These are phyloP conservation scores for Cantharellus cinnabarinus DNA, from an alignment of 768 basidiomycete genomes.

Conservation along the genomic window DNA sequence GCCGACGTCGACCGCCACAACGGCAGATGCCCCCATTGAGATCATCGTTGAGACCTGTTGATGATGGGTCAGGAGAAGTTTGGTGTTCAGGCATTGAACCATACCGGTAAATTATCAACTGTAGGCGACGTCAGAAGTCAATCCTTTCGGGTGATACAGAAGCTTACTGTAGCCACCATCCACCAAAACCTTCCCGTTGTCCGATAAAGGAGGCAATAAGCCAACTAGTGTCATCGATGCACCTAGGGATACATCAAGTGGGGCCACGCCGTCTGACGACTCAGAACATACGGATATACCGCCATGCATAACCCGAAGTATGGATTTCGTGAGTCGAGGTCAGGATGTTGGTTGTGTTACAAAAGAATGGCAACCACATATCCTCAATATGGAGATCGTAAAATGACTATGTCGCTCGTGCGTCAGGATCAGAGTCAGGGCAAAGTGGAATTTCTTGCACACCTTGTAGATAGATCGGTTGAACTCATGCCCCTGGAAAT, in stretches of 20 bases:
- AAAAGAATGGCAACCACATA: conserved; percentile 98
- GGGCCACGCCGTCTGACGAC: neutral
- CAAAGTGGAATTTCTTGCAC: conserved; percentile 1
- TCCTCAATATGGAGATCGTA: conserved; percentile 90
- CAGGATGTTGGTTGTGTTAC: conserved; percentile 93
- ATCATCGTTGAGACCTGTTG: conserved; percentile 74
- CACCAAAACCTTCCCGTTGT: conserved; percentile 81
- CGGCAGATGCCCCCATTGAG: conserved; percentile 69
- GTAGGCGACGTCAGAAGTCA: conserved; percentile 3
- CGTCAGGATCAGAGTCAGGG: neutral
- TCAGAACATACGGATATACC: conserved; percentile 48
- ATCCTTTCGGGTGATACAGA: neutral
- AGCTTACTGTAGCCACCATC: conserved; percentile 75
- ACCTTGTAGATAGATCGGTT: conserved; percentile 90
- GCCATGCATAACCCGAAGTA: conserved; percentile 97
- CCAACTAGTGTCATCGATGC: conserved; percentile 97
- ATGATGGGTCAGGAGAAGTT: neutral
- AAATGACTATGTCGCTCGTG: conserved; percentile 22
- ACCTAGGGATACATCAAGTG: conserved; percentile 23
- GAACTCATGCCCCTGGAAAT: conserved; percentile 67
- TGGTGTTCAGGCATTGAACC: conserved; percentile 9
- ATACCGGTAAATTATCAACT: conserved; percentile 81
- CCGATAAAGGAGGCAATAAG: conserved; percentile 80
- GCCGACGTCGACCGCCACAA: conserved; percentile 89
- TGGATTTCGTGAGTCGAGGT: conserved; percentile 95